A percentile compares a stretch with the other conserved stretches of the same genome.
Evolutionary conservation across 495 filamentous ascomycete genomes (phyloP).

Genomic region (Podospora australis): DNA sequence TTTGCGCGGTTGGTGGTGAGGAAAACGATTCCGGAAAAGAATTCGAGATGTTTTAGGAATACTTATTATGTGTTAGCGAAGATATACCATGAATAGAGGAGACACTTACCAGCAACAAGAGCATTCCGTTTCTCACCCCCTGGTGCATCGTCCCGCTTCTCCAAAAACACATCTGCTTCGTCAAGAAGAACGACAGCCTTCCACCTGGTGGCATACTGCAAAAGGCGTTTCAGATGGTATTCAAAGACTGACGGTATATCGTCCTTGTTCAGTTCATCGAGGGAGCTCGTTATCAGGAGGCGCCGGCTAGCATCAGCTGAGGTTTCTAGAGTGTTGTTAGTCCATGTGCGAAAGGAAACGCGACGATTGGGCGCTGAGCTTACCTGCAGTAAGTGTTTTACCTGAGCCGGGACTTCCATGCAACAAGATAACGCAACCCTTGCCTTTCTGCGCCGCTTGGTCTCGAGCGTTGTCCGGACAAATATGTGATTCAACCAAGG

Average conservation of each 20-base stretch:
- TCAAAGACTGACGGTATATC: conserved; percentile 50
- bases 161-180: conserved; percentile 49
- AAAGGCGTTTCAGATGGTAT: conserved; percentile 65
- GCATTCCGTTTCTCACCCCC: not conserved
- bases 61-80: conserved; percentile 10
- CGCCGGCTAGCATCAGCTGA: not conserved
- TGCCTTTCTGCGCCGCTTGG: conserved; percentile 63
- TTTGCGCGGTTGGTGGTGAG: conserved; percentile 48
- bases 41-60: conserved; percentile 41
- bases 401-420: conserved; percentile 45
- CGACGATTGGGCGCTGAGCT: not conserved
- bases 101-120: conserved; percentile 34
- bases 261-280: conserved; percentile 3
- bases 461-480: conserved; percentile 49
- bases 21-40: conserved; percentile 41
- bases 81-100: too few relatives aligned
- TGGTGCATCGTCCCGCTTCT: not conserved
- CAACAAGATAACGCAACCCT: conserved; percentile 41
- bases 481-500: conserved; percentile 67
- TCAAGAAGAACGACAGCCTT: conserved; percentile 61
- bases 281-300: not conserved
- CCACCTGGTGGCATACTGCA: conserved; percentile 80
- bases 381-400: conserved; percentile 45
- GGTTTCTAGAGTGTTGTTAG: conserved; percentile 8
- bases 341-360: conserved; percentile 4